These are phyloP conservation scores for Rhodotorula sp. DNA, from an alignment of 1,284 basidiomycete genomes.

Conservation along the genomic window DNA sequence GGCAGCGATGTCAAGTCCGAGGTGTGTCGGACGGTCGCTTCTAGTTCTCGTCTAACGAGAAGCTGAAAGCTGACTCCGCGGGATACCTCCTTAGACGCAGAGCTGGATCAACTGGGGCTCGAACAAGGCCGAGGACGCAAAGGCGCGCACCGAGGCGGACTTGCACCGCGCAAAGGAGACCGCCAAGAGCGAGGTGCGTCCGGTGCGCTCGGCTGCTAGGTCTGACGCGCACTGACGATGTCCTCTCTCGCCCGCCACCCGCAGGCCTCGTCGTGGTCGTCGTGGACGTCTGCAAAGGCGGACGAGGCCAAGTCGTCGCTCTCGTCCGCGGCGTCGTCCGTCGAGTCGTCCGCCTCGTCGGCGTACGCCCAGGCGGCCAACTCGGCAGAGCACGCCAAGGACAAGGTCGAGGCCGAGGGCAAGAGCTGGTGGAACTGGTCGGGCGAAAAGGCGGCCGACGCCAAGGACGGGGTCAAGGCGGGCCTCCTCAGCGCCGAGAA, in stretches of 20 bases:
- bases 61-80: neutral
- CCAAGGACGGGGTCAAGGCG: slow-evolving; percentile 19
- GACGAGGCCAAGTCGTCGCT: slow-evolving; percentile 17
- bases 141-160: slow-evolving; percentile 14
- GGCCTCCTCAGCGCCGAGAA: slow-evolving; percentile 29
- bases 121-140: slow-evolving; percentile 23
- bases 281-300: slow-evolving; percentile 23
- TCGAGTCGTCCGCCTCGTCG: slow-evolving; percentile 7
- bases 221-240: neutral
- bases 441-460: slow-evolving; percentile 25
- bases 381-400: slow-evolving; percentile 9
- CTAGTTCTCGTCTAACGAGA: neutral
- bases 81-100: neutral
- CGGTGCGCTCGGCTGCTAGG: neutral
- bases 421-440: slow-evolving; percentile 32
- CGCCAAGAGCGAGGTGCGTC: slow-evolving; percentile 20
- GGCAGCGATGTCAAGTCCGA: slow-evolving; percentile 17
- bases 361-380: slow-evolving; percentile 2
- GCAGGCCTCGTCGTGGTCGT: slow-evolving; percentile 29
- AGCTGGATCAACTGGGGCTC: slow-evolving; percentile 32
- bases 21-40: neutral
- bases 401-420: slow-evolving; percentile 25
- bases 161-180: slow-evolving; percentile 12
- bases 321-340: slow-evolving; percentile 5
- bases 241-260: neutral